Base-by-base conservation (phyloP, 192 early-diverging fungal genomes). In the Oehlia diaphana region DNA sequence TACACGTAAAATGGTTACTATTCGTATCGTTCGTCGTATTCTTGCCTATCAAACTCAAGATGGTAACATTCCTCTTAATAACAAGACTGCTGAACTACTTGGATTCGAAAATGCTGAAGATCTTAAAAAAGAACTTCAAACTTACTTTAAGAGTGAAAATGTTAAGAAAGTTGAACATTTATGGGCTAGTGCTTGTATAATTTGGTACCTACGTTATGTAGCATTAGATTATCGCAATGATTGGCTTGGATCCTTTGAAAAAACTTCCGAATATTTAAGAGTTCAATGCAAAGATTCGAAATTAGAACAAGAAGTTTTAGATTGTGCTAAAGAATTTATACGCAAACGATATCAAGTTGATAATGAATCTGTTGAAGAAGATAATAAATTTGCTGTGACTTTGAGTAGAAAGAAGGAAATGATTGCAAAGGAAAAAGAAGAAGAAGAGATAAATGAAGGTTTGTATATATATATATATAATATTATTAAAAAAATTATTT, bases 341-440 rank as follows among this genome's bases (percentile, higher is more conserved):
- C 4, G 61, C 16, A 23, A 67, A 78, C 67, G 44, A 53, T 69
- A 78, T 58, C 23, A 78, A 68, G 77, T 78, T 37, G 77, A 78
- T 8, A 37, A 61, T 7, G 26, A 28, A 31, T 12, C 44, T 9
- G n/a, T 58, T 37, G 28, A 44, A 23, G 67, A 31, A 21, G 77
- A 78, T 31, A 10, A 33, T 0, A 78, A 50, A 4, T 78, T 78
- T 23, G 26, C 68, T n/a, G 5, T 13, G 3, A 49, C 16, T 28
- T 3, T 69, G 39, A 9, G 58, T 7, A 69, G 39, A 6, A 77
- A 77, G n/a, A 7, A 65, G 14, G 14, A 77, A 31, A 13, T 23
- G 3, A 63, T 77, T 66, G 0, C 47, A 9, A 16, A n/a, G 2
- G 39, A 28, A 19, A 0, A 62, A 26, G 19, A 2, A 3, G 50